Conservation (phyloP, 495 filamentous ascomycete genomes). For the Podospora appendiculata region DNA sequence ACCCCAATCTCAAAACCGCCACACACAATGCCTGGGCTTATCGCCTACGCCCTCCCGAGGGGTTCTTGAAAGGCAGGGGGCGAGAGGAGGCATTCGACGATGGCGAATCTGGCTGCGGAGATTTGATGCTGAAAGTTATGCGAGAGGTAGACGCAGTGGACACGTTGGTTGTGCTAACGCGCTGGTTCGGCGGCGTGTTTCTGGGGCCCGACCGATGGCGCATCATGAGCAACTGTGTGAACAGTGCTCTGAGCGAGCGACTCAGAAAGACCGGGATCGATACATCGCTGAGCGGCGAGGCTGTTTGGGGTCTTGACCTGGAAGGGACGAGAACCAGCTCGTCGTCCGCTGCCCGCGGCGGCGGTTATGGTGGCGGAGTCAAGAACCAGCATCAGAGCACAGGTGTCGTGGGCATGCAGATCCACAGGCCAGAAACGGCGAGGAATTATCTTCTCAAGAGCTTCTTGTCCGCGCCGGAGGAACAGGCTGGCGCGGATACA, state of each 20-base stretch:
- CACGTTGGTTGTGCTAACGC: constrained; percentile 78
- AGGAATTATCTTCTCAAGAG: constrained; percentile 52
- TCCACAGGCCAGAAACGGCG: constrained; percentile 59
- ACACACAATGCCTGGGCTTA: constrained; percentile 50
- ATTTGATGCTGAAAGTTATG: constrained; percentile 70
- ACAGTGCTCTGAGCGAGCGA: constrained; percentile 37
- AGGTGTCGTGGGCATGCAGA: constrained; percentile 45
- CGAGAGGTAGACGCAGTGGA: constrained; percentile 72
- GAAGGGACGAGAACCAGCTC: constrained; percentile 47
- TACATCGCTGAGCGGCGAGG: constrained; percentile 35
- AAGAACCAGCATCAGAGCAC: constrained; percentile 5
- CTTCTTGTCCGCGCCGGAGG: constrained; percentile 38
- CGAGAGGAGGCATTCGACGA: constrained; percentile 88
- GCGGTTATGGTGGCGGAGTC: constrained; percentile 17
- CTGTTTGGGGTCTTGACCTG: constrained; percentile 74
- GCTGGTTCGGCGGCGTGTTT: constrained; percentile 88
- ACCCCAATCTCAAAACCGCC: constrained; percentile 36
- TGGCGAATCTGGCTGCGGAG: constrained; percentile 82
- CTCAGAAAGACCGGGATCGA: constrained; percentile 33
- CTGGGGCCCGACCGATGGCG: constrained; percentile 74
- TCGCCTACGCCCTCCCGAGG: constrained; percentile 17
- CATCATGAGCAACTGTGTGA: constrained; percentile 43
- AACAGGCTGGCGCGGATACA: background rate
- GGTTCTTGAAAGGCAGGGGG: constrained; percentile 25
- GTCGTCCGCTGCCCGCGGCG: constrained; percentile 3